Evolutionary conservation across 306 rosid genomes (phyloP), one percentile per base, ranked within the genome.

Genomic region (Benincasa hispida): DNA sequence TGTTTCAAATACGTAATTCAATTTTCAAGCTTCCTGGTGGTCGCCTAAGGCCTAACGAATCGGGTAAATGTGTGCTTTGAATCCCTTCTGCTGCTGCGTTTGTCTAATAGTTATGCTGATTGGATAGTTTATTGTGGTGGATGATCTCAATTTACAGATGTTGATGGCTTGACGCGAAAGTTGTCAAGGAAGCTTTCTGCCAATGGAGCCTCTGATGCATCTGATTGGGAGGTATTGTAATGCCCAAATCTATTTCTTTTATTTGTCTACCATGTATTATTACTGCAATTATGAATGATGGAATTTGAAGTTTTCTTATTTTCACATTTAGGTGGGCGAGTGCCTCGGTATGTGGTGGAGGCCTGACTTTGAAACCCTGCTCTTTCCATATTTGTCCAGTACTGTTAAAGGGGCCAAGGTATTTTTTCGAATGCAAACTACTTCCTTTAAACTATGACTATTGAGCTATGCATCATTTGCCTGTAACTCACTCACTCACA

Each of bases 301-400:
- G 65, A 22, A 32, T 34, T 32, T 34, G 4, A 21, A 8, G 18
- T 42, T 27, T 25, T 17, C 63, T 58, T 51, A 59, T 60, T 72
- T 74, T 24, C 34, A 76, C 76, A 34, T 77, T 59, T 74, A 93
- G 98, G 94, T 93, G 47, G 89, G 90, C 21, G 96, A 91, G 76
- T 89, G 92, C 76, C 92, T 93, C 70, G 98, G 93, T 76, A 86
- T 83, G 87, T 91, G 94, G 97, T 90, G 97, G 97, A 88, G 86
- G 70, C 84, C 89, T 54, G 91, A 91, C 79, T 93, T 90, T 17
- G 95, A 89, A 77, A 79, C 96, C n/a, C 79, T 81, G 80, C 83
- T 79, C 76, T 82, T 82, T 59, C 94, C 91, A 19, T 85, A 84
- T 84, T 76, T 91, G 82, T 88, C 93, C n/a, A 87, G 88, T 42